Percentiles rank a stretch among this genome's conserved stretches.
These are phyloP conservation scores for Cutaneotrichosporon sp. DNA, from an alignment of 1,284 basidiomycete species.

Conservation along the genomic window DNA sequence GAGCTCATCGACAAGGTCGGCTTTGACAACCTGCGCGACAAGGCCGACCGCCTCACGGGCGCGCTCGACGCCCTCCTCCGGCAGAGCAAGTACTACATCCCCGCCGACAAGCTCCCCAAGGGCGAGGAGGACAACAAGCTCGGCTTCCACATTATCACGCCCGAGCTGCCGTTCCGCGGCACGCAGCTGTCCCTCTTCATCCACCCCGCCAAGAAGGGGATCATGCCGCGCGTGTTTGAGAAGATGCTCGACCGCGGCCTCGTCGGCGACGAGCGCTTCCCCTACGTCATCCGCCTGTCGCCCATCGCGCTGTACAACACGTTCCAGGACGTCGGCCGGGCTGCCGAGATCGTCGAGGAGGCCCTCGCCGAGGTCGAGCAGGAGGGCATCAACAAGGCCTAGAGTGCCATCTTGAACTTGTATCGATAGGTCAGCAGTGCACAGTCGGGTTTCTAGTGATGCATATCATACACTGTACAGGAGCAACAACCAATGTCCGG, in stretches of 20 bases:
- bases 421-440: not conserved
- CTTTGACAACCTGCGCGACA: conserved; percentile 67
- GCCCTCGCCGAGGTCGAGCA: conserved; percentile 43
- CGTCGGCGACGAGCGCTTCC: conserved; percentile 83
- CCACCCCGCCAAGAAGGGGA: conserved; percentile 59
- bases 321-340: conserved; percentile 70
- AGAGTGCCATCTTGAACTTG: not conserved
- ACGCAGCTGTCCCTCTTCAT: conserved; percentile 83
- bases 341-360: conserved; percentile 65
- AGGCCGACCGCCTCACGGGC: conserved; percentile 70
- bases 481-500: conserved; percentile 1
- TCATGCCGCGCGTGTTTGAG: conserved; percentile 72
- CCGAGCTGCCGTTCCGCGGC: conserved; percentile 67
- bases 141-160: conserved; percentile 87
- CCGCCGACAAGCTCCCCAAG: conserved; percentile 33
- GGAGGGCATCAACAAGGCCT: conserved; percentile 11
- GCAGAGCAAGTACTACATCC: conserved; percentile 62
- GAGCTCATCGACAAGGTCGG: conserved; percentile 77
- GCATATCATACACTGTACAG: conserved; percentile 8
- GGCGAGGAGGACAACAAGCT: conserved; percentile 22
- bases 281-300: conserved; percentile 84
- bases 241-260: conserved; percentile 70
- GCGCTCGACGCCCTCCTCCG: conserved; percentile 68
- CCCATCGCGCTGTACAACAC: conserved; percentile 84
- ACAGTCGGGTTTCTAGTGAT: not conserved